phyloP scores from a whole-genome alignment of 1,284 basidiomycete genomes.

The Cryptococcus deneoformans region DNA sequence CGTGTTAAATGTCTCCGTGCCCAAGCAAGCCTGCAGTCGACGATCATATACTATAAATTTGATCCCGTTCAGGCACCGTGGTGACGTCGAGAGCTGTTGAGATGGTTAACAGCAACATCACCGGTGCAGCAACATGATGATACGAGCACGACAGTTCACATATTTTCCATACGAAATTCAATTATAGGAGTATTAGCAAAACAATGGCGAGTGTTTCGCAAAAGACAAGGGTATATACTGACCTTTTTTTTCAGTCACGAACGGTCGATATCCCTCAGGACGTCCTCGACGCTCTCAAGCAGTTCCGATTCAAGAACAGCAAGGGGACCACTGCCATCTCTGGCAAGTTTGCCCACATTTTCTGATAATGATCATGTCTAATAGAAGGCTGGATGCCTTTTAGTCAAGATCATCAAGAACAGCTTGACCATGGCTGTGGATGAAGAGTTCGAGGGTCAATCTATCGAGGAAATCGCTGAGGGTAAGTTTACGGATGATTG shows the following conservation, averaged over 20 bases:
- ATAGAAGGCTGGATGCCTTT: neutral
- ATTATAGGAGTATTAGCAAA: no score
- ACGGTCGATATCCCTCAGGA: constrained; percentile 78
- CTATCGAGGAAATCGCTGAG: constrained; percentile 77
- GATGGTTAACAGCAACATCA: neutral
- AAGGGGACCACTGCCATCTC: constrained; percentile 69
- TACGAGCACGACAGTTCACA: constrained; percentile 3
- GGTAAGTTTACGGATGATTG: constrained; percentile 52
- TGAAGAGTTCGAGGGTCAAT: constrained; percentile 70
- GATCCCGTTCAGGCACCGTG: neutral
- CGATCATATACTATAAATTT: neutral
- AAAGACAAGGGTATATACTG: no score
- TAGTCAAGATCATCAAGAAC: constrained; percentile 80
- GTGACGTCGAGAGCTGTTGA: no score
- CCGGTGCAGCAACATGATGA: no score
- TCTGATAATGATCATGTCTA: neutral
- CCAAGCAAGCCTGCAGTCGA: no score
- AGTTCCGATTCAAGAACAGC: constrained; percentile 75
- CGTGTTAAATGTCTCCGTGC: no score
- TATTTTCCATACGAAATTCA: no score
- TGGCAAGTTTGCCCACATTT: constrained; percentile 28
- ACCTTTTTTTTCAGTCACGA: neutral
- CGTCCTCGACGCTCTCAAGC: constrained; percentile 70
- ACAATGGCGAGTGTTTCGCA: no score
- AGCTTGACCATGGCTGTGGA: constrained; percentile 75